Evolutionary conservation across 306 rosid species (phyloP).

Genomic region (Astragalus glycyphyllos): DNA sequence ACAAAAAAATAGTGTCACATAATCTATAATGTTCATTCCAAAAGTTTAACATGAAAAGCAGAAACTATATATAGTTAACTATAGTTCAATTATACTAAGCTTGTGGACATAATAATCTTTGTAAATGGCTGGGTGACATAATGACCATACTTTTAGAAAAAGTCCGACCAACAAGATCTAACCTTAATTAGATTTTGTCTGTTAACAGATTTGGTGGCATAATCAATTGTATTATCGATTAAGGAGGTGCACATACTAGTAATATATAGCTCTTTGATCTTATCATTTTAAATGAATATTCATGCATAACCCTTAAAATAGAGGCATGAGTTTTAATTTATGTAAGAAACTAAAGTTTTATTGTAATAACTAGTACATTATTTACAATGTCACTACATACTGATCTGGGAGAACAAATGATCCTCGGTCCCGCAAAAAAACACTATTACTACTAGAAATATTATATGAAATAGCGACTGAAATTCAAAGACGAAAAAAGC

Average conservation of each 20-base stretch:
- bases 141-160: slow-evolving; percentile 38
- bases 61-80: too few relatives aligned
- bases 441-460: too few relatives aligned
- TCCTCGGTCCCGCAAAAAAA: too few relatives aligned
- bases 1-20: slow-evolving; percentile 19
- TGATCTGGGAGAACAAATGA: too few relatives aligned
- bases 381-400: too few relatives aligned
- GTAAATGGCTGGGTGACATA: slow-evolving; percentile 21
- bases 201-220: slow-evolving; percentile 41
- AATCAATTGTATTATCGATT: slow-evolving; percentile 44
- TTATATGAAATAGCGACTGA: too few relatives aligned
- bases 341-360: too few relatives aligned
- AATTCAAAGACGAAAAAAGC: too few relatives aligned
- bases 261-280: not conserved
- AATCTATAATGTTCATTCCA: slow-evolving; percentile 10
- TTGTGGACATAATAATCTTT: slow-evolving; percentile 32
- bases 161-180: slow-evolving; percentile 48
- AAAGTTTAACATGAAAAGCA: slow-evolving; percentile 40
- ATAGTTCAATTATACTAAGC: not conserved
- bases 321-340: too few relatives aligned
- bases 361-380: too few relatives aligned
- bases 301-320: not conserved
- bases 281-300: not conserved
- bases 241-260: slow-evolving; percentile 26
- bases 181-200: slow-evolving; percentile 42